Evolutionary conservation across 1,139 yeast species (phyloP).

Genomic region (Candida tetrigidarum): DNA sequence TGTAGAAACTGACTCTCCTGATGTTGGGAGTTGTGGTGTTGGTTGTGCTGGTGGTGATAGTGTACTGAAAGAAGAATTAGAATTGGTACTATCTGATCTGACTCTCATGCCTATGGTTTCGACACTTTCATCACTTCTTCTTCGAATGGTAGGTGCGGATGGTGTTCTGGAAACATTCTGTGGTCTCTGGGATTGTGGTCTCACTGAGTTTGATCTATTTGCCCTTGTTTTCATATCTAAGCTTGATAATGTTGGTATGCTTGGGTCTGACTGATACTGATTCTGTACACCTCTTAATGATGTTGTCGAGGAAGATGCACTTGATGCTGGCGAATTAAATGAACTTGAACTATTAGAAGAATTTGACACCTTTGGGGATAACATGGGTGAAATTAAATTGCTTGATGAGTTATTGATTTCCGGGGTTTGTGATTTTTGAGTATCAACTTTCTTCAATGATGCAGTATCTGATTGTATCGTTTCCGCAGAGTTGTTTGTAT

Average conservation of each 20-base stretch:
- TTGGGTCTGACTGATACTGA: neutral
- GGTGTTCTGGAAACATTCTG: constrained; percentile 18
- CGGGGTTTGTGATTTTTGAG: constrained; percentile 6
- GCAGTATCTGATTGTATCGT: constrained; percentile 34
- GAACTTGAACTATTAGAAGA: neutral
- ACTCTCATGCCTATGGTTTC: constrained; percentile 1
- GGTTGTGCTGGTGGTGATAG: no score
- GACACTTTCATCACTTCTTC: constrained; percentile 1
- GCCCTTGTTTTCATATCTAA: constrained; percentile 2
- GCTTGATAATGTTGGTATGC: neutral
- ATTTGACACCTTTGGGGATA: constrained; percentile 1
- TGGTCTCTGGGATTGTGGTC: constrained; percentile 1
- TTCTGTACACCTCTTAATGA: constrained; percentile 1
- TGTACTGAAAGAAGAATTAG: neutral
- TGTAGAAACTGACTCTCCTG: no score
- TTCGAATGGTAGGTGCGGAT: constrained; percentile 18
- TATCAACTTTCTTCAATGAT: constrained; percentile 13
- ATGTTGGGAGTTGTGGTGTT: no score
- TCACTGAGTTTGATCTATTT: constrained; percentile 4
- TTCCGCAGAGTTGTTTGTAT: constrained; percentile 30
- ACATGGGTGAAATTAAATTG: constrained; percentile 5
- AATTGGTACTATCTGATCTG: constrained; percentile 1
- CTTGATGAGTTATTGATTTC: no score
- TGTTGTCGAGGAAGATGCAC: constrained; percentile 5
- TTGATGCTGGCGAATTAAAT: neutral